Evolutionary conservation across 257 asterid genomes (phyloP).

Genomic region (Ligustrum vulgare): DNA sequence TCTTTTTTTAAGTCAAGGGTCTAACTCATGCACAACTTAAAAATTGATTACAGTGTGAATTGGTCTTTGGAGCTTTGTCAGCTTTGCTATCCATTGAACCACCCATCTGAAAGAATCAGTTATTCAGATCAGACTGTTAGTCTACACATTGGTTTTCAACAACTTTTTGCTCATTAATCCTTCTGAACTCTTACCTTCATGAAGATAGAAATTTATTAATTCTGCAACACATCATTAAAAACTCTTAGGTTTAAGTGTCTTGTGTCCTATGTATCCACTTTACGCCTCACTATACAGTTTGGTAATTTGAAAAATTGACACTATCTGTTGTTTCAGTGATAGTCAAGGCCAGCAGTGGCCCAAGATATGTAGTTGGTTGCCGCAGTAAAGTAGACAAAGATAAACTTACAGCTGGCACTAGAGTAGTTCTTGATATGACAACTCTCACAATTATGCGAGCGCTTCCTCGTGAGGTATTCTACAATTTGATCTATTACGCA

Average conservation of each 20-base stretch:
- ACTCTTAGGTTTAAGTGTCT: not conserved
- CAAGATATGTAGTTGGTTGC: constrained; percentile 53
- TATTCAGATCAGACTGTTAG: not conserved
- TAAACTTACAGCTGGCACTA: constrained; percentile 54
- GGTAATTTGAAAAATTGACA: not conserved
- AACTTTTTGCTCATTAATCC: not conserved
- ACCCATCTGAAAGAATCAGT: not conserved
- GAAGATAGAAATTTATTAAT: not conserved
- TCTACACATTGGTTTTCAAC: not conserved
- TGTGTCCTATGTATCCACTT: not conserved
- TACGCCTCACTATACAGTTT: not conserved
- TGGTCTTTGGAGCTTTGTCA: not conserved
- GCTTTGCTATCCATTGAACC: not conserved
- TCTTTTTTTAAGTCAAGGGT: not conserved
- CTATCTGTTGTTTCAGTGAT: constrained; percentile 28
- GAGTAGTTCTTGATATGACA: constrained; percentile 66
- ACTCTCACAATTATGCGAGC: constrained; percentile 63
- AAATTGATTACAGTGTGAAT: not conserved
- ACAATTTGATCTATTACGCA: not conserved
- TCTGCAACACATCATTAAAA: not conserved
- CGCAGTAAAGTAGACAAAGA: constrained; percentile 63
- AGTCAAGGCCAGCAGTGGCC: constrained; percentile 39
- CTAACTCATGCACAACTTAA: not conserved
- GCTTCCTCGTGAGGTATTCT: constrained; percentile 56
- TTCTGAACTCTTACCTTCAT: not conserved